Percentiles rank a stretch among this genome's conserved stretches.
Conservation (phyloP, 352 stramenopile genomes). For the Phytophthora pluvialis region DNA sequence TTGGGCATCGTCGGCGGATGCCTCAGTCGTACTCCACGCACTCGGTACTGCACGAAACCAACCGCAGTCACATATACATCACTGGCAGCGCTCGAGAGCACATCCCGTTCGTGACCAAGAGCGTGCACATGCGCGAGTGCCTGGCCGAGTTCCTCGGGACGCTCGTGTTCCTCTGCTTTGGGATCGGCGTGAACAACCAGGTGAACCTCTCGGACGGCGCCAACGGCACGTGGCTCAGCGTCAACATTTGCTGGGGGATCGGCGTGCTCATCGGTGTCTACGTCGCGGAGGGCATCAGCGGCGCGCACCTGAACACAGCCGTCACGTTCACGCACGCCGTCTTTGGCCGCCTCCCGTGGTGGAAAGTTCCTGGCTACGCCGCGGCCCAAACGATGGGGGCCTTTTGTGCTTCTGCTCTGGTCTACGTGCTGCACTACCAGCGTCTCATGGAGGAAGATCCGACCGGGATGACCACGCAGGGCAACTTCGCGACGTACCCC, state of each 20-base stretch:
- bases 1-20: conserved; percentile 16
- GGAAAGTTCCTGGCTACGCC: conserved; percentile 50
- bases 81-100: conserved; percentile 16
- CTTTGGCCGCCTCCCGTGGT: conserved; percentile 48
- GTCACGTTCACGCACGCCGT: conserved; percentile 56
- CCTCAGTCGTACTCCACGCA: conserved; percentile 23
- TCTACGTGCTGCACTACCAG: conserved; percentile 60
- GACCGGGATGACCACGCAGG: conserved; percentile 38
- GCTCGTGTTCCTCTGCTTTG: conserved; percentile 61
- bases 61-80: conserved; percentile 27
- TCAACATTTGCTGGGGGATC: conserved; percentile 49
- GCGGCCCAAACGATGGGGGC: conserved; percentile 41
- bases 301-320: conserved; percentile 61
- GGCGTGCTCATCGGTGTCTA: conserved; percentile 53
- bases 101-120: conserved; percentile 39
- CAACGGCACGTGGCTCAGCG: conserved; percentile 66
- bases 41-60: conserved; percentile 34
- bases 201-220: conserved; percentile 47
- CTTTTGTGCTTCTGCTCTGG: conserved; percentile 44
- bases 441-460: conserved; percentile 50
- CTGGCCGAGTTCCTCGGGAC: conserved; percentile 58
- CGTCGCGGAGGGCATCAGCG: conserved; percentile 47
- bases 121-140: conserved; percentile 54
- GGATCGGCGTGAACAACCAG: conserved; percentile 58
- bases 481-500: conserved; percentile 55